Evolutionary conservation across 805 yeast species (phyloP).

Genomic region (Metschnikowia continentalis): DNA sequence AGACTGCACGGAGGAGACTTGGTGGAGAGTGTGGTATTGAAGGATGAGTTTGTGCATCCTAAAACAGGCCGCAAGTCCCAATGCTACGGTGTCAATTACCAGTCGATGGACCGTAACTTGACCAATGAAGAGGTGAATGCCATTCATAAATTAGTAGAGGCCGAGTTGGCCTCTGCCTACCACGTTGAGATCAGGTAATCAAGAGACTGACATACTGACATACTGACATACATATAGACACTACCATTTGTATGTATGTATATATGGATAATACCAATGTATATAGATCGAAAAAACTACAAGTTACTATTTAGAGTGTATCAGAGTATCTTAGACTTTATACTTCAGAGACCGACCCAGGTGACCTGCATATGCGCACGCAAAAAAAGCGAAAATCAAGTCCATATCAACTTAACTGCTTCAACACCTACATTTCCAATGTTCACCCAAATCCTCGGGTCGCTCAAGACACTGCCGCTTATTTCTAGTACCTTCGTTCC

Average conservation of each 20-base stretch:
- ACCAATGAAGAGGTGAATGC: slow-evolving; percentile 80
- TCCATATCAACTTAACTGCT: not conserved
- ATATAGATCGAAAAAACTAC: too few species aligned
- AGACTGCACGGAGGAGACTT: slow-evolving; percentile 81
- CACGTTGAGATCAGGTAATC: slow-evolving; percentile 51
- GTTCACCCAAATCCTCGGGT: slow-evolving; percentile 8
- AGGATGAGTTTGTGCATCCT: slow-evolving; percentile 85
- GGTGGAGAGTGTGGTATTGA: slow-evolving; percentile 75
- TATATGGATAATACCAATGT: not conserved
- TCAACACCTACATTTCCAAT: not conserved
- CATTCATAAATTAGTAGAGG: slow-evolving; percentile 63
- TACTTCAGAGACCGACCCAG: not conserved
- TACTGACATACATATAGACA: too few species aligned
- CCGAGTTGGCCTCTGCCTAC: slow-evolving; percentile 47
- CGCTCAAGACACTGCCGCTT: not conserved
- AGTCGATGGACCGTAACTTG: slow-evolving; percentile 90
- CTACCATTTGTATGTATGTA: too few species aligned
- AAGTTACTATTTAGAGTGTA: too few species aligned
- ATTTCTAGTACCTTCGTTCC: not conserved
- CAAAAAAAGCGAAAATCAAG: slow-evolving; percentile 1
- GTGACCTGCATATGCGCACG: not conserved
- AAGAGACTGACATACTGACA: too few species aligned
- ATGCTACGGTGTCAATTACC: slow-evolving; percentile 88
- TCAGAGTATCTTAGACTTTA: not conserved
- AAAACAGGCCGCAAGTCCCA: slow-evolving; percentile 71